Percentiles rank a stretch among this genome's conserved stretches.
These are phyloP conservation scores for Eucalyptus erythrocorys DNA, from an alignment of 345 rosid genomes.

Conservation along the genomic window DNA sequence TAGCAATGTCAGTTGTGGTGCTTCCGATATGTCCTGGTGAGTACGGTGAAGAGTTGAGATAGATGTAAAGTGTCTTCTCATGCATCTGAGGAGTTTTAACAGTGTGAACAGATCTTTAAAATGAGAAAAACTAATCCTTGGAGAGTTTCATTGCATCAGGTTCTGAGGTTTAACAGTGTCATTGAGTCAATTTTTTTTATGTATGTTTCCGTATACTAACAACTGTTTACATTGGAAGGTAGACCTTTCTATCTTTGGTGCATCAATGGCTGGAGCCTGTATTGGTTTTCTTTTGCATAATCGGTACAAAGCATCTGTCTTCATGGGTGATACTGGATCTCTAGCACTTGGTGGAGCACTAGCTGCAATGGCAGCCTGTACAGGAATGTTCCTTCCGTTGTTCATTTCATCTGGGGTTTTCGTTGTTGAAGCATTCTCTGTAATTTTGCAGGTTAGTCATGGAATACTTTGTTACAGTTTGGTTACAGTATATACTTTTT, in stretches of 20 bases:
- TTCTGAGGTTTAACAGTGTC: background rate
- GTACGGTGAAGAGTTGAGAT: conserved; percentile 2
- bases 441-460: conserved; percentile 50
- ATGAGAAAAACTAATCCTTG: background rate
- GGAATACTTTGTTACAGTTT: background rate
- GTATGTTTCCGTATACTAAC: background rate
- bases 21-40: conserved; percentile 89
- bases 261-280: conserved; percentile 96
- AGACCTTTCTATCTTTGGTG: conserved; percentile 86
- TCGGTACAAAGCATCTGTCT: conserved; percentile 68
- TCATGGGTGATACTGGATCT: conserved; percentile 82
- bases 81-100: background rate
- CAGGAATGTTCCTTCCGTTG: conserved; percentile 91
- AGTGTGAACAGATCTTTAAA: background rate
- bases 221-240: background rate
- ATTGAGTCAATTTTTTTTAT: background rate
- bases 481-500: background rate
- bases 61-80: background rate
- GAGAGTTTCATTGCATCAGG: background rate
- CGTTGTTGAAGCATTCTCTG: conserved; percentile 49
- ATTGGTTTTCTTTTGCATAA: conserved; percentile 86
- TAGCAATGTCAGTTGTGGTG: conserved; percentile 82
- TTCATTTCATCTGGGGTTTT: conserved; percentile 73
- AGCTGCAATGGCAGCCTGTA: conserved; percentile 94
- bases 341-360: conserved; percentile 86